phyloP scores from a whole-genome alignment of 2,329 filamentous ascomycete species.

The Fusarium longipes region DNA sequence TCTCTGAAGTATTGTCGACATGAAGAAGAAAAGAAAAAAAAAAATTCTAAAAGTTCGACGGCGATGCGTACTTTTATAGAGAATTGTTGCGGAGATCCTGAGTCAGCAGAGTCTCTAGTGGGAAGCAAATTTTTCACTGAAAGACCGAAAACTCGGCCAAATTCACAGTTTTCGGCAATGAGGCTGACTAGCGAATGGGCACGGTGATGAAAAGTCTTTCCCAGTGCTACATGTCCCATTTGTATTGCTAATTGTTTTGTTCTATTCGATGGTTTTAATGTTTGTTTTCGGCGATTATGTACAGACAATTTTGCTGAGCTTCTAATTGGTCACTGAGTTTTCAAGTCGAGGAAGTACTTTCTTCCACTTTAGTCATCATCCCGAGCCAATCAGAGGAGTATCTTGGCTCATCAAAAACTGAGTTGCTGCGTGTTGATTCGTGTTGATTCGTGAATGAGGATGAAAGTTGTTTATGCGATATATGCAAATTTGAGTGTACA shows the following conservation, averaged over 20 bases:
- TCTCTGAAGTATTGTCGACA: conserved; percentile 77
- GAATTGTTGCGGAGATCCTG: background rate
- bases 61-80: conserved; percentile 30
- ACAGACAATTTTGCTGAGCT: fast-evolving
- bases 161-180: background rate
- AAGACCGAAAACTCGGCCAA: background rate
- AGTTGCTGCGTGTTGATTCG: too few species aligned
- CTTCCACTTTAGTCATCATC: background rate
- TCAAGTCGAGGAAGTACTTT: fast-evolving
- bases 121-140: background rate
- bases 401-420: too few species aligned
- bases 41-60: conserved; percentile 49
- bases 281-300: background rate
- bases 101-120: background rate
- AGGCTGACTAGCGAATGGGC: conserved; percentile 15
- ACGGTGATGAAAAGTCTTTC: conserved; percentile 1
- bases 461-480: too few species aligned
- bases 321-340: background rate
- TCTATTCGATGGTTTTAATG: background rate
- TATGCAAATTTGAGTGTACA: too few species aligned
- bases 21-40: conserved; percentile 64
- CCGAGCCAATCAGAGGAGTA: fast-evolving
- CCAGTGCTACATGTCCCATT: background rate
- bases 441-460: too few species aligned
- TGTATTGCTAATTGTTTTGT: background rate